Evolutionary conservation across 495 filamentous ascomycete genomes (phyloP).

Genomic region (Neurospora tetrasperma): DNA sequence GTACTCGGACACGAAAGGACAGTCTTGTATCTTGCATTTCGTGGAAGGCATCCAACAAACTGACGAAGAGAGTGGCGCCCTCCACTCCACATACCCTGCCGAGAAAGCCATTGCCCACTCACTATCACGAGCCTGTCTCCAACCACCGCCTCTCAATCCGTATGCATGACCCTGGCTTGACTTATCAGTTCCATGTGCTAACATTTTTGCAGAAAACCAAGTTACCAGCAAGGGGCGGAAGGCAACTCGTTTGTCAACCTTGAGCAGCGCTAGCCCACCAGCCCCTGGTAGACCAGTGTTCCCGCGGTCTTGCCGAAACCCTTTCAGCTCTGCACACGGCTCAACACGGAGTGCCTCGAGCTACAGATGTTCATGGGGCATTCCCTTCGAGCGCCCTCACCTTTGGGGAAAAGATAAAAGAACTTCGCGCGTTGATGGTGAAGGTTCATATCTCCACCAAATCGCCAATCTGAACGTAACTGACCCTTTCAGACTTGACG

Average conservation of each 20-base stretch:
- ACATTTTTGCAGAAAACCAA: not conserved
- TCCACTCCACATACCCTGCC: constrained; percentile 7
- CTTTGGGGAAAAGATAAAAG: constrained; percentile 4
- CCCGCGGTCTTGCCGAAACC: constrained; percentile 10
- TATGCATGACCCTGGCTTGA: not conserved
- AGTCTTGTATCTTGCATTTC: constrained; percentile 11
- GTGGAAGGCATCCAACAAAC: not conserved
- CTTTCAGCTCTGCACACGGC: constrained; percentile 7
- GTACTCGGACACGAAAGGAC: constrained; percentile 9
- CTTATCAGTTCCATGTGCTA: not conserved
- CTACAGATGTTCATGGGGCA: not conserved
- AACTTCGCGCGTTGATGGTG: not conserved
- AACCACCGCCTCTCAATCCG: not conserved
- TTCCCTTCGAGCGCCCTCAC: not conserved
- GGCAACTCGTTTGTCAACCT: not conserved
- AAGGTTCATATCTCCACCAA: constrained; percentile 4
- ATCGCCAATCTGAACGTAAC: constrained; percentile 8
- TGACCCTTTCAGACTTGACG: constrained; percentile 1
- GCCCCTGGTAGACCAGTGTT: not conserved
- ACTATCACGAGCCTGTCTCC: constrained; percentile 3
- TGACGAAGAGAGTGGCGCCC: constrained; percentile 12
- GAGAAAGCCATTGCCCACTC: constrained; percentile 9
- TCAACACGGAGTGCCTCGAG: constrained; percentile 4
- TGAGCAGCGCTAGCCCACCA: constrained; percentile 3
- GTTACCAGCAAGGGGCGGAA: not conserved